Base-by-base conservation (phyloP, 2,329 filamentous ascomycete species). In the Coniochaeta sp. region DNA sequence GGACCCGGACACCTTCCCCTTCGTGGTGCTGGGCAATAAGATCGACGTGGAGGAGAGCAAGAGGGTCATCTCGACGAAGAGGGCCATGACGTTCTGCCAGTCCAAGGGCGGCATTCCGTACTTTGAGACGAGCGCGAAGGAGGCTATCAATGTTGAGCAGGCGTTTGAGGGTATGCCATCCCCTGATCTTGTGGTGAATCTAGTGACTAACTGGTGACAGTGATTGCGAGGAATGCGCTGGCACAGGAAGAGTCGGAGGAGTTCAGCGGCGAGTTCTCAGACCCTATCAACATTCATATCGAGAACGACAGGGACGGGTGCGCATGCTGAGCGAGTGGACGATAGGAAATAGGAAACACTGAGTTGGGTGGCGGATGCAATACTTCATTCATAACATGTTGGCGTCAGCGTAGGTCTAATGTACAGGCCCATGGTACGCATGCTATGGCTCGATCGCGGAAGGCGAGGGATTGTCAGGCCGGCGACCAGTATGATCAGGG, bases 81-180 rank as follows among this genome's bases (percentile, higher is more conserved):
- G 94, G 57, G 94, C 94, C 54, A 91, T 92, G 83, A 91, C 92
- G 13, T 99, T 96, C 70, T 99, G 94, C 71, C 91, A 96, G 71
- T 95, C 90, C 52, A 96, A 97, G 73, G 92, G 92, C 47, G 90
- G 90, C 54, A 96, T 99, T 58, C 94, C 94, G 16, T 99, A 99
- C 72, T 99, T 99, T 65, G 94, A 99, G 82, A 99, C 94, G 16
- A 96, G 91, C 71, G 94, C 94, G 55, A 99, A 99, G 77, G 94
- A 99, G 71, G 94, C 92, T 55, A 87, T 96, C 72, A 99, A 99
- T 66, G 94, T 99, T 40, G 94, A 99, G 72, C 91, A 83, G 65
- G 80, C 80, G 24, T 83, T 83, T 61, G 85, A 89, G 69, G 82
- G 83, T 85, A 67, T 54, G 72, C 18, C 60, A 46, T n/a, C 6